Percentiles rank a stretch among this genome's conserved stretches.
phyloP scores from a whole-genome alignment of 495 filamentous ascomycete genomes.

The Amphirosellinia nigrospora region DNA sequence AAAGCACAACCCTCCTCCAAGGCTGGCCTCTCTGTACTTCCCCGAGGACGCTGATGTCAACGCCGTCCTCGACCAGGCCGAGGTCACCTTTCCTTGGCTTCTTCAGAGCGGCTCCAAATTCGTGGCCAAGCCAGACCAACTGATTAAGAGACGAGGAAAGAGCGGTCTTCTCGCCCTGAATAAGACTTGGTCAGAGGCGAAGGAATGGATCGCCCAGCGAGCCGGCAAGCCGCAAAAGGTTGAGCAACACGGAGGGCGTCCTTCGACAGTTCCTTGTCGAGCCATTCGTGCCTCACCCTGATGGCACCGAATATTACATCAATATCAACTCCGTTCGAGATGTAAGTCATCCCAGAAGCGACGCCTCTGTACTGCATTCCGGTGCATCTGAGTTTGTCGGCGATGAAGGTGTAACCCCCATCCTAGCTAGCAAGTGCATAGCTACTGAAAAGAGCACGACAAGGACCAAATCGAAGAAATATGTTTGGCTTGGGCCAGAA shows the following conservation, averaged over 20 bases:
- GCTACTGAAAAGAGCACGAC: not conserved
- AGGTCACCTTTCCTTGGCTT: slow-evolving; percentile 94
- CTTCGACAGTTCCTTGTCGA: slow-evolving; percentile 96
- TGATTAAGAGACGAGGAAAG: slow-evolving; percentile 99
- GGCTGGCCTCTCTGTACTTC: slow-evolving; percentile 92
- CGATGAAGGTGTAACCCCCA: slow-evolving; percentile 13
- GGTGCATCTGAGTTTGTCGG: slow-evolving; percentile 20
- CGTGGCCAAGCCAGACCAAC: slow-evolving; percentile 98
- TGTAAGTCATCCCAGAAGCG: slow-evolving; percentile 59
- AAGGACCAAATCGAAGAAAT: not conserved
- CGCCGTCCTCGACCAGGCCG: slow-evolving; percentile 91
- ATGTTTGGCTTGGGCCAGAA: not conserved
- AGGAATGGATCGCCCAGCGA: slow-evolving; percentile 89
- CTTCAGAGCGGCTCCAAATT: slow-evolving; percentile 82
- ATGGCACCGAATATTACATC: slow-evolving; percentile 97
- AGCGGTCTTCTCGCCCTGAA: slow-evolving; percentile 95
- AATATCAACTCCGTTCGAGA: slow-evolving; percentile 93
- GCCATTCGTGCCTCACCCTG: slow-evolving; percentile 94
- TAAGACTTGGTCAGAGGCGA: slow-evolving; percentile 93
- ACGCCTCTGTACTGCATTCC: not conserved
- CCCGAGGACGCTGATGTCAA: slow-evolving; percentile 82
- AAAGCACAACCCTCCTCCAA: slow-evolving; percentile 90
- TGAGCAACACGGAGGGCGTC: slow-evolving; percentile 86
- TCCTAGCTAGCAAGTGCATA: slow-evolving; percentile 30
- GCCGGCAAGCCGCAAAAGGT: slow-evolving; percentile 92